These are phyloP conservation scores for Debaryomyces robertsiae DNA, from an alignment of 1,139 yeast species.

Conservation along the genomic window DNA sequence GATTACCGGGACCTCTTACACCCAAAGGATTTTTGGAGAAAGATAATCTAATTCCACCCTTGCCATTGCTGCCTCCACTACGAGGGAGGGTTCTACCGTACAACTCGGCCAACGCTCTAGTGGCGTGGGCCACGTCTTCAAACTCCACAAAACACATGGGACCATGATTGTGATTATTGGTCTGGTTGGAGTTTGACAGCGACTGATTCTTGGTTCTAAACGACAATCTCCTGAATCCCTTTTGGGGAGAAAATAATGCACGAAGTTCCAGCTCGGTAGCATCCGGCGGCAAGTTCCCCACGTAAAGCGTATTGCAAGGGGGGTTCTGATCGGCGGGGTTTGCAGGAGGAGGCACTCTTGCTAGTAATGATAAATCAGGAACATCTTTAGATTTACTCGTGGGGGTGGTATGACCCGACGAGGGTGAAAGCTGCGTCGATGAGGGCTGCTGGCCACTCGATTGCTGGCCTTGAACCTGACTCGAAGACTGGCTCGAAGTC, in stretches of 20 bases:
- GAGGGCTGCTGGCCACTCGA: slow-evolving; percentile 7
- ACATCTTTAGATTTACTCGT: slow-evolving; percentile 38
- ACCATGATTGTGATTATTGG: slow-evolving; percentile 66
- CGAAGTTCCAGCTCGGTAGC: slow-evolving; percentile 93
- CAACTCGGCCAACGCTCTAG: slow-evolving; percentile 87
- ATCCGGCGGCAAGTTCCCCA: slow-evolving; percentile 96
- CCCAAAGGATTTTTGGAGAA: slow-evolving; percentile 96
- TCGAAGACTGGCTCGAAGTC: slow-evolving; percentile 9
- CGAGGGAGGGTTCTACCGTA: slow-evolving; percentile 85
- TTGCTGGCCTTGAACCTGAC: slow-evolving; percentile 8
- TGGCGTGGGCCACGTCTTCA: slow-evolving; percentile 92
- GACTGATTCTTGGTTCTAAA: slow-evolving; percentile 74
- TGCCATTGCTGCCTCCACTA: slow-evolving; percentile 66
- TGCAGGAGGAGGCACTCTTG: slow-evolving; percentile 92
- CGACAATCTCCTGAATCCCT: slow-evolving; percentile 89
- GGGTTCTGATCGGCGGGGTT: slow-evolving; percentile 99
- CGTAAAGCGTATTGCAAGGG: slow-evolving; percentile 95
- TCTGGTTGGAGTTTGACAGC: slow-evolving; percentile 29
- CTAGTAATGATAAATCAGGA: slow-evolving; percentile 73
- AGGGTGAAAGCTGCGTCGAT: slow-evolving; percentile 11
- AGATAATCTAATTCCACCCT: slow-evolving; percentile 92
- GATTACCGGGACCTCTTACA: slow-evolving; percentile 72
- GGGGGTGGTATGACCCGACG: slow-evolving; percentile 18
- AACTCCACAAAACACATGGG: slow-evolving; percentile 99
- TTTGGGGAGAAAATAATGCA: slow-evolving; percentile 81